Evolutionary conservation across 169 alveolate species (phyloP).

Genomic region (Eimeria maxima): DNA sequence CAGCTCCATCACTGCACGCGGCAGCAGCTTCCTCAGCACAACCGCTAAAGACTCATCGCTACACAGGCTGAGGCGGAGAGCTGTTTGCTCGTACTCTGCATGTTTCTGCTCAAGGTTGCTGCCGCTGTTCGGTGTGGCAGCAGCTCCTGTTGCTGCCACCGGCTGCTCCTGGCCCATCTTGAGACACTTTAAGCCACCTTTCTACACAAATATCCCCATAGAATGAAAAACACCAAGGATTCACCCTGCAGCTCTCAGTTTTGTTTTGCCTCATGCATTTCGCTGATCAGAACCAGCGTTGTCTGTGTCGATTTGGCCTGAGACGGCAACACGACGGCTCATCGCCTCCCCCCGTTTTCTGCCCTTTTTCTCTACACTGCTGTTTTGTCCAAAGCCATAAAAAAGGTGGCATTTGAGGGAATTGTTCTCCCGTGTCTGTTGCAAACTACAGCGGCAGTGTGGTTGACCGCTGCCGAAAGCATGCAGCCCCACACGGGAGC

Average conservation of each 20-base stretch:
- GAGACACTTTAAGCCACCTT: background rate
- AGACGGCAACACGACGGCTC: background rate
- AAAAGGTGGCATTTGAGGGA: background rate
- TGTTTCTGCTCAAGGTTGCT: constrained; percentile 22
- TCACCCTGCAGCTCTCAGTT: background rate
- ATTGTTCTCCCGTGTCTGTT: background rate
- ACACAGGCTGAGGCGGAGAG: constrained; percentile 80
- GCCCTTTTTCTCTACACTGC: background rate
- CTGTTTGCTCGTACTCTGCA: constrained; percentile 78
- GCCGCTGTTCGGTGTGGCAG: constrained; percentile 15
- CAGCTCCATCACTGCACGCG: constrained; percentile 68
- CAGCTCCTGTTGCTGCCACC: constrained; percentile 55
- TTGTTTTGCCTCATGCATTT: background rate
- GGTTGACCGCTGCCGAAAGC: constrained; percentile 68
- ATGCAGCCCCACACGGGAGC: constrained; percentile 25
- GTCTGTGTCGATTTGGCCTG: background rate
- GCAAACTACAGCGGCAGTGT: background rate
- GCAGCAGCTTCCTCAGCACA: constrained; percentile 78
- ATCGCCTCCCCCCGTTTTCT: background rate
- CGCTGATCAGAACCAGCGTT: background rate
- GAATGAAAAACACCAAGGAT: background rate
- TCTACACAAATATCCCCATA: constrained; percentile 3
- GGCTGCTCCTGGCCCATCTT: constrained; percentile 48
- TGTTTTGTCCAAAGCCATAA: background rate
- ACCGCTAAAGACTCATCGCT: constrained; percentile 72